Evolutionary conservation across 2,329 filamentous ascomycete genomes (phyloP), one percentile per base, ranked within the genome.

Genomic region (Alternaria panax): DNA sequence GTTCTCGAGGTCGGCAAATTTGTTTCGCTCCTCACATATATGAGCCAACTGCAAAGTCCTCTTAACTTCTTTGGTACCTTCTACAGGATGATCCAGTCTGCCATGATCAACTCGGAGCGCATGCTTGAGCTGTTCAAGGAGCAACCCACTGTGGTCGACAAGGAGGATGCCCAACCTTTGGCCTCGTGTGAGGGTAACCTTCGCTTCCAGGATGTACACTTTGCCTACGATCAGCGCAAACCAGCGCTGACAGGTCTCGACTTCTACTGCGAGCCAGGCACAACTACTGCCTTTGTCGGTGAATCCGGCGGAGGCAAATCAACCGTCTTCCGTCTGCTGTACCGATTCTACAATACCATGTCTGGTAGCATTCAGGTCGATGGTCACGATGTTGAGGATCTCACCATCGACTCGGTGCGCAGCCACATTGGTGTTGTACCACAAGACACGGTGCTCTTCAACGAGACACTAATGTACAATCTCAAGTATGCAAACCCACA

Each of bases 241-340:
- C 90, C 93, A 7, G 95, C 95, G 1, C 81, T 99, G 63, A 88
- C 90, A 64, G 89, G 93, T 45, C 84, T 99, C 48, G 90, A 87
- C 64, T 98, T 99, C 78, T 89, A 90, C 64, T 97, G 93, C 77
- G 81, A 83, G 18, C 93, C 95, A 2, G 95, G 95, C 52, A 97
- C 93, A 1, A 98, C 93, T 0, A 99, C 94, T 6, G 95, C 95
- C 0, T 89, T 99, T 65, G 95, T 99, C 18, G 95, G 95, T 64
- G 94, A 98, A 78, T 98, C 94, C 30, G 95, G 95, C 45, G 95
- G 95, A 59, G 95, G 95, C 66, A 99, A 99, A 79, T 98, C 94
- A 2, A 99, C 95, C 0, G 87, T 99, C 25, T 97, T 99, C 83
- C 90, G 95, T 51, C 86, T 98, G 48, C 88, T 99, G 76, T 98